Evolutionary conservation across 2,329 filamentous ascomycete genomes (phyloP), one percentile per base, ranked within the genome.

Genomic region (Colletotrichum euphorbiae): DNA sequence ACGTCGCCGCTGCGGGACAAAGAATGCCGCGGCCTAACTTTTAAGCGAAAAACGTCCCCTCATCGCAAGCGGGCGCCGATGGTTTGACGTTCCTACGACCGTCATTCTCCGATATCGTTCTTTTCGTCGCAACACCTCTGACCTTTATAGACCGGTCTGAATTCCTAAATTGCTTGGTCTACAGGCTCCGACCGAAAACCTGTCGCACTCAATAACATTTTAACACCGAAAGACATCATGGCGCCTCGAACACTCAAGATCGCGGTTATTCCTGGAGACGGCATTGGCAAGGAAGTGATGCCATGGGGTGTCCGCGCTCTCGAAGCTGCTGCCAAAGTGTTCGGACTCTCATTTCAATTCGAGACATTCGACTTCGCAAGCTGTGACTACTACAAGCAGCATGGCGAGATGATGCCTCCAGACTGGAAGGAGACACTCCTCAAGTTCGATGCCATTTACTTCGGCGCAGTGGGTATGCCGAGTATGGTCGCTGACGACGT

Each of bases 261-360:
- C 69, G 89, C 89, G n/a, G 84, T 83, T 33, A 90, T 92, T 62
- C 89, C 89, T 0, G 90, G 88, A 7, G 90, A 92, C 73, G 90
- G 90, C 61, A 92, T 92, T 69, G 90, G 90, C 2, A 85, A 85
- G 1, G 90, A 92, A 76, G 90, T 92, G 11, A 87, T 91, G 76
- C 65, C 61, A 21, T 68, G 61, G 65, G 65, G 65, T 21, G 54
- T 68, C 6, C 46, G 54, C 38, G 56, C 51, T 36, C 78, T 86
- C 6, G 78, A 83, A 33, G 76, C 82, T 4, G 72, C 85, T 36
- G 74, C 79, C 48, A 73, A 80, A 17, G 76, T 83, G 2, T 83
- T 85, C 69, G 78, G 81, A 42, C 81, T 87, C 0, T 85, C 88
- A 59, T 77, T 92, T 0, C 76, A 84, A 1, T 90, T 91, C 70